These are phyloP conservation scores for Parasarocladium wereldwijsianum DNA, from an alignment of 2,329 filamentous ascomycete species.

Conservation along the genomic window DNA sequence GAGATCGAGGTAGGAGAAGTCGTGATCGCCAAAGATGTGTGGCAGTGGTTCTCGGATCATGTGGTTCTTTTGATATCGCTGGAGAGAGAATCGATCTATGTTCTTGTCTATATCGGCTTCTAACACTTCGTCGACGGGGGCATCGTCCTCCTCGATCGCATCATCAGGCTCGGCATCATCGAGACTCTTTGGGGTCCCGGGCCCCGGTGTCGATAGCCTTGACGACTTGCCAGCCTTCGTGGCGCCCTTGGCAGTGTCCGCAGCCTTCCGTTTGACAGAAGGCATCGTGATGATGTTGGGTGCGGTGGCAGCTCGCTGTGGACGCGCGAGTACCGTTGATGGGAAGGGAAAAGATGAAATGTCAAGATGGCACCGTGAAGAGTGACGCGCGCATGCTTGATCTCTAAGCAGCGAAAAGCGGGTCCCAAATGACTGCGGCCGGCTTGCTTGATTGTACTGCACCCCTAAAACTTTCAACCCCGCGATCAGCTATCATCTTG, in stretches of 20 bases:
- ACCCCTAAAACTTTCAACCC: too few species aligned
- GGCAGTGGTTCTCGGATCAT: constrained; percentile 27
- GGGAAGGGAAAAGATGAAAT: constrained; percentile 2
- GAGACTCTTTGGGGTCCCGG: constrained; percentile 43
- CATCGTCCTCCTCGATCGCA: constrained; percentile 27
- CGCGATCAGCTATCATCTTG: too few species aligned
- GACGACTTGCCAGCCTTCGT: constrained; percentile 43
- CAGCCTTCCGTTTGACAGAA: constrained; percentile 59
- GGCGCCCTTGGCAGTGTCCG: constrained; percentile 27
- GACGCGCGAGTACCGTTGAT: constrained; percentile 6
- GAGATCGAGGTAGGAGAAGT: constrained; percentile 70
- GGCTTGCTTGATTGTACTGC: too few species aligned
- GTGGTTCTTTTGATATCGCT: constrained; percentile 32
- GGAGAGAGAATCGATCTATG: constrained; percentile 44
- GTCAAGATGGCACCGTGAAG: too few species aligned
- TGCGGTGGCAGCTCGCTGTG: constrained; percentile 5
- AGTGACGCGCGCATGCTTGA: too few species aligned
- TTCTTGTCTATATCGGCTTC: constrained; percentile 41
- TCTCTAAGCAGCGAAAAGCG: too few species aligned
- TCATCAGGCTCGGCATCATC: constrained; percentile 34
- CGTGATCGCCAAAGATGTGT: constrained; percentile 34
- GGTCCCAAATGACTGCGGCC: too few species aligned
- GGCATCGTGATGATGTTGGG: too few species aligned
- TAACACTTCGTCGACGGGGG: constrained; percentile 33
- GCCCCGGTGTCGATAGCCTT: constrained; percentile 43